Evolutionary conservation across 495 filamentous ascomycete species (phyloP).

Genomic region (Neurospora intermedia): DNA sequence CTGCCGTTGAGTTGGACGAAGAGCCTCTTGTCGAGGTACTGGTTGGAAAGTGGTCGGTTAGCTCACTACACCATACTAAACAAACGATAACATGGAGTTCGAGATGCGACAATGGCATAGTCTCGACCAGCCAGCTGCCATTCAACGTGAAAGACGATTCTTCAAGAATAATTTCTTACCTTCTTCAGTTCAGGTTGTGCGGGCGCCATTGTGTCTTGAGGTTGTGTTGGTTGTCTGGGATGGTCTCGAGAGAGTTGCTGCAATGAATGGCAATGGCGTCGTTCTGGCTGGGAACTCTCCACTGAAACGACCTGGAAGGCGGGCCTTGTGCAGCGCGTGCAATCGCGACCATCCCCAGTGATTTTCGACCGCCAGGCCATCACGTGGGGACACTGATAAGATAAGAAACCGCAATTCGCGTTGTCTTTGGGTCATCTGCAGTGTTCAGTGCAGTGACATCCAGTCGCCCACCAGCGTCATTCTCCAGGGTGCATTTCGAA

Average conservation of each 20-base stretch:
- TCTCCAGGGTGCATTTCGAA: not conserved
- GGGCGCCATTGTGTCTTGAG: conserved; percentile 73
- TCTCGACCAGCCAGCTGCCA: not conserved
- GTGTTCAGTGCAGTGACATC: not conserved
- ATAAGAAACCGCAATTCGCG: conserved; percentile 15
- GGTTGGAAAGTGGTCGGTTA: conserved; percentile 8
- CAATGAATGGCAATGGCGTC: conserved; percentile 1
- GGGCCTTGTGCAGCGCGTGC: not conserved
- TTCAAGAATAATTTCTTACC: conserved; percentile 36
- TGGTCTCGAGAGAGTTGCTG: not conserved
- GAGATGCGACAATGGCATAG: not conserved
- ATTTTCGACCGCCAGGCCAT: conserved; percentile 2
- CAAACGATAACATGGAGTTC: not conserved
- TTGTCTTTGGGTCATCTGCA: not conserved
- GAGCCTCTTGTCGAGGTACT: conserved; percentile 99
- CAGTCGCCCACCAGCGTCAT: not conserved
- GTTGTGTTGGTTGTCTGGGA: conserved; percentile 2
- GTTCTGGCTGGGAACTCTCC: not conserved
- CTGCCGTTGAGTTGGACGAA: conserved; percentile 97
- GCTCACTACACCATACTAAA: not conserved
- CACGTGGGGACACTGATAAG: conserved; percentile 8
- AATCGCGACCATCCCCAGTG: not conserved
- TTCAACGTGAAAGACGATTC: too few relatives aligned
- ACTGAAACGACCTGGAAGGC: conserved; percentile 2
- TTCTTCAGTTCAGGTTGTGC: conserved; percentile 98